These are phyloP conservation scores for Macadamia integrifolia DNA, from an alignment of 164 flowering plant species.

Conservation along the genomic window DNA sequence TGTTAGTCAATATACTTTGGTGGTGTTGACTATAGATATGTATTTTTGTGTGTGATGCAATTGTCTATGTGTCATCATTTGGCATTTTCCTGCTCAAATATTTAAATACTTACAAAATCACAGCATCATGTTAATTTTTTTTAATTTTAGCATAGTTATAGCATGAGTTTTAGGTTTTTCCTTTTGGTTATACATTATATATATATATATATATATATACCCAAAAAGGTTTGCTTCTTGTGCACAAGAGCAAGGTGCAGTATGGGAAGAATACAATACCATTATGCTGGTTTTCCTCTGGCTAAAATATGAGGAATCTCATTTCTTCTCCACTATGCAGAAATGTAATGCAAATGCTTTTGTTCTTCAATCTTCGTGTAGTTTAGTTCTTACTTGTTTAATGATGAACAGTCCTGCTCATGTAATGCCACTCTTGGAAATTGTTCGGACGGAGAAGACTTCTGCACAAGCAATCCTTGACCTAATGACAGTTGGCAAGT, in stretches of 20 bases:
- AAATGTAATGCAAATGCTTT: not conserved
- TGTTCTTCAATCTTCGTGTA: not conserved
- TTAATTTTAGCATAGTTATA: no score
- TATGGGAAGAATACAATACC: no score
- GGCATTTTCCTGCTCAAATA: not conserved
- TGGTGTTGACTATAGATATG: no score
- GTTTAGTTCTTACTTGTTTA: constrained; percentile 15
- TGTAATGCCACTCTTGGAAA: constrained; percentile 94
- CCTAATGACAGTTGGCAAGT: constrained; percentile 83
- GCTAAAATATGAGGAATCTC: not conserved
- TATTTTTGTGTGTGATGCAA: no score
- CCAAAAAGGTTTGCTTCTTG: not conserved
- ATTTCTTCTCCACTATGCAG: not conserved
- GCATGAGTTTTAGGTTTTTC: no score
- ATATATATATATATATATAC: no score
- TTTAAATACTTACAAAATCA: not conserved
- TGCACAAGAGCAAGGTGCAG: not conserved
- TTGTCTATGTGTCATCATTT: not conserved
- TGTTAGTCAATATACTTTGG: no score
- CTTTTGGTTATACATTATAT: no score
- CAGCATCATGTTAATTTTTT: no score
- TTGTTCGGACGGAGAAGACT: constrained; percentile 80
- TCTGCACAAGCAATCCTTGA: constrained; percentile 93
- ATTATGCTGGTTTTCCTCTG: not conserved
- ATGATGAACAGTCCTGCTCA: constrained; percentile 84